phyloP scores from a whole-genome alignment of 1,139 yeast species.

The Sugiyamaella xylanicola region DNA sequence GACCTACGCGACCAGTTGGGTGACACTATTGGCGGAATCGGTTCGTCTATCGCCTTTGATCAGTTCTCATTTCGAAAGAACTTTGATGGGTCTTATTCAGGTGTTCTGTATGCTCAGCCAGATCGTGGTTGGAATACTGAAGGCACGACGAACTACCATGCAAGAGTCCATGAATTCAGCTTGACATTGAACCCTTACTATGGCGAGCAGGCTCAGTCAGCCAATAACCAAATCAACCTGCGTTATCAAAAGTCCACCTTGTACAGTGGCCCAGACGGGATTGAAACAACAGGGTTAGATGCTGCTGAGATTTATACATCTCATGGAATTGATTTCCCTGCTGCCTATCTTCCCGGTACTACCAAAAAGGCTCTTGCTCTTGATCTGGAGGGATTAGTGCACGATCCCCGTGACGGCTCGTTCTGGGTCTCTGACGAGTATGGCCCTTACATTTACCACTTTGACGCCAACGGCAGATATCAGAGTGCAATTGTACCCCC shows the following conservation, averaged over 20 bases:
- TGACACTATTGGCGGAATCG: conserved; percentile 29
- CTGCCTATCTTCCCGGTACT: conserved; percentile 21
- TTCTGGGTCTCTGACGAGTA: conserved; percentile 30
- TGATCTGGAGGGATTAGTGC: conserved; percentile 27
- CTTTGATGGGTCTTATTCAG: conserved; percentile 23
- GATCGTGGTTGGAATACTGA: conserved; percentile 31
- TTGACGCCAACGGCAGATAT: conserved; percentile 4
- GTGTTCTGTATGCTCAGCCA: conserved; percentile 26
- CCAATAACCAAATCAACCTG: conserved; percentile 21
- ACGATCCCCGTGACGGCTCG: conserved; percentile 23
- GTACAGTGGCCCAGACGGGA: conserved; percentile 26
- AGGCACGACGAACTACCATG: conserved; percentile 24
- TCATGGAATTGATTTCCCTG: conserved; percentile 25
- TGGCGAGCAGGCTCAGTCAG: conserved; percentile 20
- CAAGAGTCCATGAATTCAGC: conserved; percentile 25
- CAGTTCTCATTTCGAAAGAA: conserved; percentile 21
- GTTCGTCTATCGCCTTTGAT: conserved; percentile 27
- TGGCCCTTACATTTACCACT: conserved; percentile 29
- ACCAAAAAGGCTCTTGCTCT: conserved; percentile 17
- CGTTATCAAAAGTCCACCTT: conserved; percentile 20
- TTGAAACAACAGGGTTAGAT: conserved; percentile 26
- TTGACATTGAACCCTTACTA: conserved; percentile 25
- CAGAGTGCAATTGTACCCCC: conserved; percentile 27
- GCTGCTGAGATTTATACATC: conserved; percentile 23
- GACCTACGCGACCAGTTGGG: conserved; percentile 25